These are phyloP conservation scores for Erythrobasidium hasegawianum DNA, from an alignment of 1,284 basidiomycete genomes.

Conservation along the genomic window DNA sequence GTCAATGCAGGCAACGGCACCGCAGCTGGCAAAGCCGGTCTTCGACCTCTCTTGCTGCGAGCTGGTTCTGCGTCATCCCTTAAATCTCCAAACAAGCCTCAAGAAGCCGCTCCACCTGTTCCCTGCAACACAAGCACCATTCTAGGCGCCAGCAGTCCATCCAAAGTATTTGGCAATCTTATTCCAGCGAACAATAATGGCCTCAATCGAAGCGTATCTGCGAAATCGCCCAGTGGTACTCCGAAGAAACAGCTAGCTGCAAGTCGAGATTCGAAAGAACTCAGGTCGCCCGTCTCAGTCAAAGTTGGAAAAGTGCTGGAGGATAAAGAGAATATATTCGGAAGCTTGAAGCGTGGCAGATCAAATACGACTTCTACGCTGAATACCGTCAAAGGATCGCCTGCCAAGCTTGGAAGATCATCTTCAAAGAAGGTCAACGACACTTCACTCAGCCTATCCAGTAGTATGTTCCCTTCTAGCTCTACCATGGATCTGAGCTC, in stretches of 20 bases:
- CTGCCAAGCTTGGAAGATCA: background rate
- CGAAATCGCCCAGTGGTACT: background rate
- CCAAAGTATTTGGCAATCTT: background rate
- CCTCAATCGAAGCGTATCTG: background rate
- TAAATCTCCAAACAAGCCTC: constrained; percentile 5
- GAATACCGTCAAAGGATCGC: background rate
- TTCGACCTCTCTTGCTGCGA: constrained; percentile 19
- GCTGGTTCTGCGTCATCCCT: constrained; percentile 15
- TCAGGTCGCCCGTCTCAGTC: constrained; percentile 22
- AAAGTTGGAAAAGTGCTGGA: background rate
- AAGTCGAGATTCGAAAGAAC: constrained; percentile 27
- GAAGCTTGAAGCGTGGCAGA: background rate
- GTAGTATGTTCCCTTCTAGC: background rate
- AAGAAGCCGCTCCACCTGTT: constrained; percentile 11
- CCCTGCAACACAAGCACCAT: background rate
- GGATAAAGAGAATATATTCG: constrained; percentile 11
- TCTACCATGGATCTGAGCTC: background rate
- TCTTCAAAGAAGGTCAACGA: background rate
- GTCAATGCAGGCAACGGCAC: background rate
- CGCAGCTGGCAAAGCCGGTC: constrained; percentile 3
- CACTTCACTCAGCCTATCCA: background rate
- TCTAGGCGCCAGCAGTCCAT: background rate
- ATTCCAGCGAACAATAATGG: background rate
- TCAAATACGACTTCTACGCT: background rate
- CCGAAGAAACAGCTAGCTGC: constrained; percentile 11